Conservation (phyloP, 2,329 filamentous ascomycete species). For the Penicillium sp. region DNA sequence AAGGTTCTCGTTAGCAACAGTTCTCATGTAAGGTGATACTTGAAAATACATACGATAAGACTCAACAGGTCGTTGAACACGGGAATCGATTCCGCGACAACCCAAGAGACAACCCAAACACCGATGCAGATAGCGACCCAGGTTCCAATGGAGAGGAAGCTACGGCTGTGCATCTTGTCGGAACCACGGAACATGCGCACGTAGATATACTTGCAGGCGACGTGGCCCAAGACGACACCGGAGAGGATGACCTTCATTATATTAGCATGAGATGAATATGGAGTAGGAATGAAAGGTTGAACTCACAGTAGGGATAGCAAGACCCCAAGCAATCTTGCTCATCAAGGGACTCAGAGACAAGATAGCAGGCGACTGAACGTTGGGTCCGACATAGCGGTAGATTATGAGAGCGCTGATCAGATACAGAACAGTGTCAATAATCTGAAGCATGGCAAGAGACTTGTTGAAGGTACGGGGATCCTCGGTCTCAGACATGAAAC, state of each 20-base stretch:
- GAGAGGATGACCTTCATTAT: conserved; percentile 59
- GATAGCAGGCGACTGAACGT: conserved; percentile 65
- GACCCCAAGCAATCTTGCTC: conserved; percentile 65
- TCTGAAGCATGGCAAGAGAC: conserved; percentile 63
- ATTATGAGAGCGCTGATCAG: conserved; percentile 65
- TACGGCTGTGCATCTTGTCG: conserved; percentile 53
- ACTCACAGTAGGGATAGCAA: conserved; percentile 62
- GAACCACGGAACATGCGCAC: conserved; percentile 62
- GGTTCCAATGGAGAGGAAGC: conserved; percentile 50
- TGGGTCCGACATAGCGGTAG: conserved; percentile 64
- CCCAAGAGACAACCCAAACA: conserved; percentile 62
- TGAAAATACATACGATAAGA: conserved; percentile 48
- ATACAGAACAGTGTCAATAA: conserved; percentile 62
- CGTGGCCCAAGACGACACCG: conserved; percentile 67
- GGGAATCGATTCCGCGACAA: conserved; percentile 69
- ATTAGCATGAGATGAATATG: not conserved
- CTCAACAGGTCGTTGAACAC: conserved; percentile 67
- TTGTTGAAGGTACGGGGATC: conserved; percentile 61
- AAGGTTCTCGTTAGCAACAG: conserved; percentile 15
- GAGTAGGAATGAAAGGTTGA: not conserved
- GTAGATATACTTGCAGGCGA: conserved; percentile 67
- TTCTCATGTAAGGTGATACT: not conserved
- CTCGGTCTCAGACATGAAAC: conserved; percentile 64
- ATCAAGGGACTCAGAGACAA: conserved; percentile 58
- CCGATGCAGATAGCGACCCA: conserved; percentile 60